phyloP scores from a whole-genome alignment of 208 protist genomes.

The Vickermania spadyakhi region DNA sequence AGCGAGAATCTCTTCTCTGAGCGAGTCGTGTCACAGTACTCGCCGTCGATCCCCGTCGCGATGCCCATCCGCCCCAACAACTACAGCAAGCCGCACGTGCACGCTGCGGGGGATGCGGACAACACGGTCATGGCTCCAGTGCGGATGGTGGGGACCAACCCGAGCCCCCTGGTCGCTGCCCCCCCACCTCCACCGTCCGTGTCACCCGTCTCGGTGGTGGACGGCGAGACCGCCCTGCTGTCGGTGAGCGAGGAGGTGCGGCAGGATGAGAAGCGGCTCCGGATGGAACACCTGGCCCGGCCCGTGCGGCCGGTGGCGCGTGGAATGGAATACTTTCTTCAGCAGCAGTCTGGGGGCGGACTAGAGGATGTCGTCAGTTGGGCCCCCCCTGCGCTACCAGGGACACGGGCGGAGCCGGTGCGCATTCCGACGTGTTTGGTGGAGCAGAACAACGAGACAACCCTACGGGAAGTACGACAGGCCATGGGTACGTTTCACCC shows the following conservation, averaged over 20 bases:
- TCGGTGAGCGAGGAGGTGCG: slow-evolving; percentile 27
- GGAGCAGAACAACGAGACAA: slow-evolving; percentile 83
- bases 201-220: slow-evolving; percentile 12
- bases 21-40: slow-evolving; percentile 22
- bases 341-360: slow-evolving; percentile 16
- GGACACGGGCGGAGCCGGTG: slow-evolving; percentile 70
- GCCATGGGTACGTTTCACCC: slow-evolving; percentile 67
- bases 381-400: slow-evolving; percentile 38
- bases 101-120: slow-evolving; percentile 14
- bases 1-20: slow-evolving; percentile 13
- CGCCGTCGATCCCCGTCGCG: slow-evolving; percentile 38
- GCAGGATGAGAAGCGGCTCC: not conserved
- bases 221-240: slow-evolving; percentile 33
- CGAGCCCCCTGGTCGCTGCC: not conserved
- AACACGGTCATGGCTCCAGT: slow-evolving; percentile 51
- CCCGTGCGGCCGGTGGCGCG: slow-evolving; percentile 11
- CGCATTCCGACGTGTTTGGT: slow-evolving; percentile 77
- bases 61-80: slow-evolving; percentile 75
- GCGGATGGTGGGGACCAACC: slow-evolving; percentile 22
- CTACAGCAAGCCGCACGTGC: slow-evolving; percentile 63
- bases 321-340: slow-evolving; percentile 40
- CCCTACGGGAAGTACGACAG: slow-evolving; percentile 78
- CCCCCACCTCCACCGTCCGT: not conserved
- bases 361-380: slow-evolving; percentile 36
- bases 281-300: slow-evolving; percentile 18